Percentiles rank a stretch among this genome's conserved stretches.
Evolutionary conservation across 1,139 yeast genomes (phyloP).

Genomic region (Debaryomyces singareniensis): DNA sequence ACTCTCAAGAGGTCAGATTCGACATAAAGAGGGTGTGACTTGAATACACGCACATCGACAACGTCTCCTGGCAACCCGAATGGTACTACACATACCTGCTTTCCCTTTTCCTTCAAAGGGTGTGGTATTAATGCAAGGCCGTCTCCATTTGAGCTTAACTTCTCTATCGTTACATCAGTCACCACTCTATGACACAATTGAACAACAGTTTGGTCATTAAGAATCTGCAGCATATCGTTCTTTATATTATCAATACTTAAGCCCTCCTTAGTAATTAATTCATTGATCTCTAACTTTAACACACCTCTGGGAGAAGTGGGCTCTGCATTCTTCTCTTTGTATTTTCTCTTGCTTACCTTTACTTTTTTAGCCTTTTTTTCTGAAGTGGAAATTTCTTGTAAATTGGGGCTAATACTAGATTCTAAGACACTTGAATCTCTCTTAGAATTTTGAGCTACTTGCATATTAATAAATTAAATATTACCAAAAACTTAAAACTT

Average conservation of each 20-base stretch:
- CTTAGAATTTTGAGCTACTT: too few species aligned
- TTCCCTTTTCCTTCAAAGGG: slow-evolving; percentile 38
- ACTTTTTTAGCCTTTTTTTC: too few species aligned
- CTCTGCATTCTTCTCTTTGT: slow-evolving; percentile 60
- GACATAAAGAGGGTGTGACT: slow-evolving; percentile 69
- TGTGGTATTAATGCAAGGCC: slow-evolving; percentile 60
- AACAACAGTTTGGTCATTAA: slow-evolving; percentile 51
- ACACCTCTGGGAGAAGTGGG: slow-evolving; percentile 81
- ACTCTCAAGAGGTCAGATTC: slow-evolving; percentile 70
- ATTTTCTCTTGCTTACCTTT: slow-evolving; percentile 27
- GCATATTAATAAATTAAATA: too few species aligned
- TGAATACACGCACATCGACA: slow-evolving; percentile 64
- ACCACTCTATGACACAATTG: slow-evolving; percentile 56
- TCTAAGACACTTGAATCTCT: too few species aligned
- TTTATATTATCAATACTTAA: slow-evolving; percentile 42
- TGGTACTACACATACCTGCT: slow-evolving; percentile 61
- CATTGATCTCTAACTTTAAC: slow-evolving; percentile 65
- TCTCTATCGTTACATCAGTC: slow-evolving; percentile 49
- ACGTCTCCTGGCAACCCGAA: slow-evolving; percentile 84
- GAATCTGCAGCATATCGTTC: slow-evolving; percentile 60
- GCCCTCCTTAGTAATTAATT: slow-evolving; percentile 39
- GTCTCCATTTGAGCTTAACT: slow-evolving; percentile 73
- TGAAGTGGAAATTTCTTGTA: too few species aligned
- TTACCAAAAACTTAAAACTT: too few species aligned
- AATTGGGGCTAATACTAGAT: too few species aligned